These are phyloP conservation scores for Phytophthora foliorum DNA, from an alignment of 352 stramenopile species.

Conservation along the genomic window DNA sequence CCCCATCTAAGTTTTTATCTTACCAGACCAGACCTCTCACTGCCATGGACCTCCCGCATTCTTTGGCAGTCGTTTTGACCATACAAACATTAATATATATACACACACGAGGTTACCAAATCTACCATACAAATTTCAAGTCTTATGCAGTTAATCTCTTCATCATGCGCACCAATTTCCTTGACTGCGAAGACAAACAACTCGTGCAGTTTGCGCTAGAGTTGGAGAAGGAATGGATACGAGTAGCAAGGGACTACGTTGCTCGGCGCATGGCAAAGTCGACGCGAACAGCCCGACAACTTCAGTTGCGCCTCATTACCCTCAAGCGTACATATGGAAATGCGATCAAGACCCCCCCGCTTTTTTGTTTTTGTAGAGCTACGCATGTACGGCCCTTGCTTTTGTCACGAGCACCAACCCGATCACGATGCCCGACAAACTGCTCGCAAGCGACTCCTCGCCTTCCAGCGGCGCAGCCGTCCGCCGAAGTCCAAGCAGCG, in stretches of 20 bases:
- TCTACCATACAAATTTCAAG: slow-evolving; percentile 1
- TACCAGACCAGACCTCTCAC: not conserved
- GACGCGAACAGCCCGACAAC: not conserved
- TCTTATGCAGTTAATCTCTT: not conserved
- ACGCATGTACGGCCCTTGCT: not conserved
- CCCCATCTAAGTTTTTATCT: not conserved
- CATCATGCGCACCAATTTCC: slow-evolving; percentile 5
- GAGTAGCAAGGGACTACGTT: slow-evolving; percentile 7
- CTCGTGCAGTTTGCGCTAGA: slow-evolving; percentile 6
- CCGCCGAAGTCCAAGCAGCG: no score
- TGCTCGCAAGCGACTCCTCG: no score
- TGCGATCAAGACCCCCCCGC: not conserved
- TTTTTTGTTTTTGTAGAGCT: not conserved
- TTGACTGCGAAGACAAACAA: slow-evolving; percentile 5
- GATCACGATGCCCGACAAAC: no score
- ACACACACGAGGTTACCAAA: not conserved
- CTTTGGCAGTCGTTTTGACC: not conserved
- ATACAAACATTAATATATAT: slow-evolving; percentile 5
- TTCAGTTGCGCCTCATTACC: not conserved
- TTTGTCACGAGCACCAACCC: no score
- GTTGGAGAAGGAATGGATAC: slow-evolving; percentile 3
- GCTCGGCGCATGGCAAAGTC: not conserved
- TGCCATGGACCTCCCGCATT: not conserved
- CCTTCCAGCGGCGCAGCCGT: no score
- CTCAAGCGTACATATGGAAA: slow-evolving; percentile 5